A percentile compares a stretch with the other conserved stretches of the same genome.
phyloP scores from a whole-genome alignment of 1,139 yeast species.

The Suhomyces guaymorum region DNA sequence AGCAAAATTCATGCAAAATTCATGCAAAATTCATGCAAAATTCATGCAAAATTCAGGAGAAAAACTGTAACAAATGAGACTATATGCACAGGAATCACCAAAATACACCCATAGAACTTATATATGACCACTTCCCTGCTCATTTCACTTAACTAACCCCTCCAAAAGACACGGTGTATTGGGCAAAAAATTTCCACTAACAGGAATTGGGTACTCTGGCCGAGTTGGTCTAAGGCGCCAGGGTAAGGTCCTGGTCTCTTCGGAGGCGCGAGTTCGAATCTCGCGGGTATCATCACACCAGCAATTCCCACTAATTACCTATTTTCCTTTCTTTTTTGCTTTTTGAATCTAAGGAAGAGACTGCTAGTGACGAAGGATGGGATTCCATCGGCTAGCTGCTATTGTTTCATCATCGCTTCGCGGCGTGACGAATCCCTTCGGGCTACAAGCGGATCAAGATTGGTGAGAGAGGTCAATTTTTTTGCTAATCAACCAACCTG shows the following conservation, averaged over 20 bases:
- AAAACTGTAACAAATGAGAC: too few relatives aligned
- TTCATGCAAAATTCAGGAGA: too few relatives aligned
- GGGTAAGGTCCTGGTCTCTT: slow-evolving; percentile 57
- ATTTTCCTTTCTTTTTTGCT: slow-evolving; percentile 20
- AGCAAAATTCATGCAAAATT: background rate
- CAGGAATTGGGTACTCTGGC: slow-evolving; percentile 49
- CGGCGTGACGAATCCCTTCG: too few relatives aligned
- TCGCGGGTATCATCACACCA: slow-evolving; percentile 52
- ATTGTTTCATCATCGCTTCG: too few relatives aligned
- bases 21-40: background rate
- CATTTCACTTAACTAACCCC: background rate
- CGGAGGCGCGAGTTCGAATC: slow-evolving; percentile 62
- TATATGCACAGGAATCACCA: too few relatives aligned
- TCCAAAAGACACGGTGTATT: background rate
- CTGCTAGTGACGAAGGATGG: too few relatives aligned
- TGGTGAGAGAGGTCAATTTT: too few relatives aligned
- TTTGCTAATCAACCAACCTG: too few relatives aligned
- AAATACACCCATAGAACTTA: too few relatives aligned
- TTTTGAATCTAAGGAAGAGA: slow-evolving; percentile 1
- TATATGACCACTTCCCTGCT: too few relatives aligned
- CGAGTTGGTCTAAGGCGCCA: slow-evolving; percentile 54
- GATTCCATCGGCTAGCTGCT: too few relatives aligned
- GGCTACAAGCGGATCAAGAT: too few relatives aligned
- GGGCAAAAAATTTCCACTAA: background rate
- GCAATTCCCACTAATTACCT: slow-evolving; percentile 34